Conservation (phyloP, 2,329 filamentous ascomycete genomes). For the Rutstroemia sp. region DNA sequence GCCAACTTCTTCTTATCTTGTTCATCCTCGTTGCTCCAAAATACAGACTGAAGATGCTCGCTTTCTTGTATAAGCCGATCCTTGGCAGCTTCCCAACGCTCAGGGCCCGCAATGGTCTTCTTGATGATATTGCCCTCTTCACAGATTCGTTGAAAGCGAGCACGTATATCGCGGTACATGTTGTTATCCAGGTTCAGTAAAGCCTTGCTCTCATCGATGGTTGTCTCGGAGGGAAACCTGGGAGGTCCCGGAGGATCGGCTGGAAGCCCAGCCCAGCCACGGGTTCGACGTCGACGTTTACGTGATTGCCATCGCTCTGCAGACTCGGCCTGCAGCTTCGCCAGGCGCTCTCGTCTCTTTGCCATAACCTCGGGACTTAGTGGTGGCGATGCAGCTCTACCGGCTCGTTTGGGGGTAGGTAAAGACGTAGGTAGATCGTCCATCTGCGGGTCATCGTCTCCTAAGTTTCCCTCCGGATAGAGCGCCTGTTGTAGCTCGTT, state of each 20-base stretch:
- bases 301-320: constrained; percentile 53
- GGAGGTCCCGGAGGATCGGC: constrained; percentile 61
- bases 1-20: constrained; percentile 58
- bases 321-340: constrained; percentile 49
- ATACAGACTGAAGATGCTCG: constrained; percentile 53
- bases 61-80: constrained; percentile 57
- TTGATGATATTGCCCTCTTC: constrained; percentile 59
- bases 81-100: constrained; percentile 67
- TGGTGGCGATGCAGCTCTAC: constrained; percentile 26
- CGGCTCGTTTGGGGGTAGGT: constrained; percentile 7
- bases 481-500: constrained; percentile 29
- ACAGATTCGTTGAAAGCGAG: constrained; percentile 64
- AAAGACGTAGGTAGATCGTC: constrained; percentile 15
- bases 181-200: constrained; percentile 57
- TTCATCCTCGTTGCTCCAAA: constrained; percentile 51
- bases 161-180: constrained; percentile 56
- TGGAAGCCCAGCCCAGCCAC: constrained; percentile 60
- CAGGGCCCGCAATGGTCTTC: constrained; percentile 67
- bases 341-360: constrained; percentile 46
- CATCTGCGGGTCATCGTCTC: constrained; percentile 24
- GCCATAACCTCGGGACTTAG: constrained; percentile 40
- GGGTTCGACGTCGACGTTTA: constrained; percentile 61
- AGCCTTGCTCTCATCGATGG: constrained; percentile 68
- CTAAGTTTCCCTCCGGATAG: constrained; percentile 26
- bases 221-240: constrained; percentile 76